These are phyloP conservation scores for Gossypium thurberi DNA, from an alignment of 345 rosid species.

Conservation along the genomic window DNA sequence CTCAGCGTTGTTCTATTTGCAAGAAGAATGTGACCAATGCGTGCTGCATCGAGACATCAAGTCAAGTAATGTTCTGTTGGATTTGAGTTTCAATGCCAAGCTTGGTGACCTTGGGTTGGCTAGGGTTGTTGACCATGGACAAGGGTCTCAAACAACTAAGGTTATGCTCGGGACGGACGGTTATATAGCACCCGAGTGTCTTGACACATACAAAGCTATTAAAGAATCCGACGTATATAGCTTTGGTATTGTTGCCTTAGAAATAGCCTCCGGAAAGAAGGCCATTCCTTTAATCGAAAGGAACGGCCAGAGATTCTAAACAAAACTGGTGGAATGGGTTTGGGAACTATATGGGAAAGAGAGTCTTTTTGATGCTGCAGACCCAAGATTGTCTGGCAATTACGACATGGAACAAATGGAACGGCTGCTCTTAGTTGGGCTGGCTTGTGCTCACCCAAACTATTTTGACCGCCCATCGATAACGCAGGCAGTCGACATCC, in stretches of 20 bases:
- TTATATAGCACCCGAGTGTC: constrained; percentile 46
- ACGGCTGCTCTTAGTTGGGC: constrained; percentile 39
- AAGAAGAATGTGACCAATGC: constrained; percentile 62
- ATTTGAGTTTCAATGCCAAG: constrained; percentile 49
- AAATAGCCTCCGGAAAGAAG: constrained; percentile 35
- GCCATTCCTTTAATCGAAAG: constrained; percentile 13
- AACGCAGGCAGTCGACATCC: constrained; percentile 42
- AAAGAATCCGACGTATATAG: constrained; percentile 39
- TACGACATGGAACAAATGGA: constrained; percentile 32
- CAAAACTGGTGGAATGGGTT: constrained; percentile 45
- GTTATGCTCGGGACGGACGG: constrained; percentile 37
- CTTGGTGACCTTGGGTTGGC: constrained; percentile 66
- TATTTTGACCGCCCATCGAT: constrained; percentile 35
- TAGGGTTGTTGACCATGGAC: constrained; percentile 37
- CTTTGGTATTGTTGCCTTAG: constrained; percentile 36
- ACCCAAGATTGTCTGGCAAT: constrained; percentile 15
- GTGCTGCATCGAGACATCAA: constrained; percentile 59
- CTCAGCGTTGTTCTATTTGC: constrained; percentile 44
- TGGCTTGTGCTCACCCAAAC: constrained; percentile 61
- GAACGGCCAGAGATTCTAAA: constrained; percentile 5
- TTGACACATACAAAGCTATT: constrained; percentile 35
- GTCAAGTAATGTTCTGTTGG: constrained; percentile 55
- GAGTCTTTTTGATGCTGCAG: background rate
- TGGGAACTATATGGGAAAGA: constrained; percentile 39
- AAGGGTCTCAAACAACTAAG: constrained; percentile 33